Conservation (phyloP, 768 basidiomycete species). For the Tephrocybe sp. region DNA sequence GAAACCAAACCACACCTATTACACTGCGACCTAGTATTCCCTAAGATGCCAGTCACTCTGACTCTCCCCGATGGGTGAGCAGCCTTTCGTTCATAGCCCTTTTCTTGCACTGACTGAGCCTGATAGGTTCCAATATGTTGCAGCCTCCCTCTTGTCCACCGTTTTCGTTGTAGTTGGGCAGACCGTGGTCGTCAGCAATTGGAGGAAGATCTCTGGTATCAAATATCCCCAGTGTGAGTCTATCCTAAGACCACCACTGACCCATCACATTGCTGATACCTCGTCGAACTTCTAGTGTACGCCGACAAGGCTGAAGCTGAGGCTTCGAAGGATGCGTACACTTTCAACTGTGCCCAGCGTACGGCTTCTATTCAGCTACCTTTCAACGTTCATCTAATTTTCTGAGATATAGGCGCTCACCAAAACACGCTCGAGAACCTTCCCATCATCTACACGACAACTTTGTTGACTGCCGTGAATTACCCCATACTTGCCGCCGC, state of each 20-base stretch:
- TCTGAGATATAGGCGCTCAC: constrained; percentile 50
- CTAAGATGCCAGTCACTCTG: constrained; percentile 24
- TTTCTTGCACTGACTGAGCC: background rate
- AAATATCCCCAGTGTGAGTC: constrained; percentile 63
- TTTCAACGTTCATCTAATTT: background rate
- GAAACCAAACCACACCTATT: background rate
- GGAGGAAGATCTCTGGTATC: constrained; percentile 54
- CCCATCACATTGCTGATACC: background rate
- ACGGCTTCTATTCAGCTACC: constrained; percentile 17
- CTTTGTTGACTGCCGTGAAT: constrained; percentile 36
- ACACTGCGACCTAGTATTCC: too few relatives aligned
- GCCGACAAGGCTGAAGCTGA: constrained; percentile 62
- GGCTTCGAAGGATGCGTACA: constrained; percentile 43
- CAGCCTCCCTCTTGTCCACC: constrained; percentile 50
- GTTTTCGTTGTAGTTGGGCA: constrained; percentile 52
- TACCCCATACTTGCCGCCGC: constrained; percentile 39
- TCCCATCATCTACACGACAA: constrained; percentile 43
- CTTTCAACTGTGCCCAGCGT: constrained; percentile 77
- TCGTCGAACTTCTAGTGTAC: constrained; percentile 46
- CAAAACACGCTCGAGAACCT: constrained; percentile 58
- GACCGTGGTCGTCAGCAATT: constrained; percentile 29
- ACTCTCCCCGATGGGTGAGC: constrained; percentile 35
- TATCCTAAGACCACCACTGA: background rate
- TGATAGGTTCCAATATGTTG: constrained; percentile 61
- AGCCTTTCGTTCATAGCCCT: background rate